Evolutionary conservation across 495 filamentous ascomycete genomes (phyloP).

Genomic region (Sordaria brevicollis): DNA sequence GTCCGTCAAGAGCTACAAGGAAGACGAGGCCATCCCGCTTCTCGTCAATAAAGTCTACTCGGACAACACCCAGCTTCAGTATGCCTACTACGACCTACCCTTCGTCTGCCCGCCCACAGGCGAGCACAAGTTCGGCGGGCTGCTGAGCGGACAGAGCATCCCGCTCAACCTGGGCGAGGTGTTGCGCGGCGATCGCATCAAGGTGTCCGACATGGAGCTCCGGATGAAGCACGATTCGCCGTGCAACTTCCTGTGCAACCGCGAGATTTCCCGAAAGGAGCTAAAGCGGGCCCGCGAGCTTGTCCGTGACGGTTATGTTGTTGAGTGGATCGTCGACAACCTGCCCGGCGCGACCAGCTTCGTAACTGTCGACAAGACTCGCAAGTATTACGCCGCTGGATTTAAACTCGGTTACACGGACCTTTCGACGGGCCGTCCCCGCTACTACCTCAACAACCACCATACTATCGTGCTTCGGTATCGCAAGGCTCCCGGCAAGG

Average conservation of each 20-base stretch:
- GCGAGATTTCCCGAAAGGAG: constrained; percentile 51
- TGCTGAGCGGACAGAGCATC: constrained; percentile 71
- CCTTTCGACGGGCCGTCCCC: constrained; percentile 49
- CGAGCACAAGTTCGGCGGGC: constrained; percentile 53
- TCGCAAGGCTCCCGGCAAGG: constrained; percentile 59
- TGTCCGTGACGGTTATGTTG: constrained; percentile 75
- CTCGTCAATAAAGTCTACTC: constrained; percentile 96
- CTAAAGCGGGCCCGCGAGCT: constrained; percentile 64
- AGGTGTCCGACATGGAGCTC: constrained; percentile 79
- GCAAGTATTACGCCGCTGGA: constrained; percentile 90
- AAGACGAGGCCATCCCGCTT: constrained; percentile 71
- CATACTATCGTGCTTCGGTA: constrained; percentile 81
- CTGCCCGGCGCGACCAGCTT: constrained; percentile 88
- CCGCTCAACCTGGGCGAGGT: constrained; percentile 91
- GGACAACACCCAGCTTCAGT: constrained; percentile 84
- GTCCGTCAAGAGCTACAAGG: constrained; percentile 71
- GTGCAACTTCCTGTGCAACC: constrained; percentile 67
- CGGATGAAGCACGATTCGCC: constrained; percentile 69
- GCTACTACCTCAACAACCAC: constrained; percentile 84
- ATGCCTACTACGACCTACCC: constrained; percentile 86
- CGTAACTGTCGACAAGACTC: constrained; percentile 77
- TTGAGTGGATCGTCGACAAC: constrained; percentile 96
- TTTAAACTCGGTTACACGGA: constrained; percentile 86
- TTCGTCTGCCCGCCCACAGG: constrained; percentile 83
- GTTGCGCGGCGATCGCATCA: constrained; percentile 82